A percentile compares a stretch with the other conserved stretches of the same genome.
Conservation (phyloP, 2,329 filamentous ascomycete species). For the Diplodia sapinea region DNA sequence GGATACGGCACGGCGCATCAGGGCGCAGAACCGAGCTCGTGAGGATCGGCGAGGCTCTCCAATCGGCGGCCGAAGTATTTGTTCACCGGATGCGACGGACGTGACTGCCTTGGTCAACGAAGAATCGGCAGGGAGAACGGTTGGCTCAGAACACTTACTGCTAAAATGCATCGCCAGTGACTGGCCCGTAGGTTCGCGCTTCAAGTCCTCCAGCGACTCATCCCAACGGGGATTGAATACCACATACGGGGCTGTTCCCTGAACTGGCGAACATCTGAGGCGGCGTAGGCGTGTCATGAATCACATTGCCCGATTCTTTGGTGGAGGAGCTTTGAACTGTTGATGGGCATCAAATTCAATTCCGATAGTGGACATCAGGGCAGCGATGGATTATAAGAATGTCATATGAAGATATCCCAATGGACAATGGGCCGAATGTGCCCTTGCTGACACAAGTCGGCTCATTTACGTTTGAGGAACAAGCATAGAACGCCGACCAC, state of each 20-base stretch:
- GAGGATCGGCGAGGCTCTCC: not conserved
- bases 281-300: conserved; percentile 16
- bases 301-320: not conserved
- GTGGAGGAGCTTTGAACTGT: not conserved
- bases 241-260: not conserved
- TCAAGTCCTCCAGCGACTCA: not conserved
- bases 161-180: conserved; percentile 3
- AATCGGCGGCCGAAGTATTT: conserved; percentile 1
- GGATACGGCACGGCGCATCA: conserved; percentile 5
- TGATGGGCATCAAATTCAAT: not conserved
- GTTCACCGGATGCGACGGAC: not conserved
- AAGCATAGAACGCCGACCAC: conserved; percentile 4
- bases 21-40: not conserved
- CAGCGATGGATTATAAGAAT: not conserved
- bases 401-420: not conserved
- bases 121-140: not conserved
- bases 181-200: not conserved
- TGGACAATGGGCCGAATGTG: not conserved
- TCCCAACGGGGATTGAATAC: not conserved
- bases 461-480: conserved; percentile 12
- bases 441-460: not conserved
- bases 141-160: not conserved
- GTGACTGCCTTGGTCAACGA: not conserved
- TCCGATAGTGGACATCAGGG: not conserved
- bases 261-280: conserved; percentile 4